Base-by-base conservation (phyloP, 2,329 filamentous ascomycete species). In the Aspergillus fumigatus region DNA sequence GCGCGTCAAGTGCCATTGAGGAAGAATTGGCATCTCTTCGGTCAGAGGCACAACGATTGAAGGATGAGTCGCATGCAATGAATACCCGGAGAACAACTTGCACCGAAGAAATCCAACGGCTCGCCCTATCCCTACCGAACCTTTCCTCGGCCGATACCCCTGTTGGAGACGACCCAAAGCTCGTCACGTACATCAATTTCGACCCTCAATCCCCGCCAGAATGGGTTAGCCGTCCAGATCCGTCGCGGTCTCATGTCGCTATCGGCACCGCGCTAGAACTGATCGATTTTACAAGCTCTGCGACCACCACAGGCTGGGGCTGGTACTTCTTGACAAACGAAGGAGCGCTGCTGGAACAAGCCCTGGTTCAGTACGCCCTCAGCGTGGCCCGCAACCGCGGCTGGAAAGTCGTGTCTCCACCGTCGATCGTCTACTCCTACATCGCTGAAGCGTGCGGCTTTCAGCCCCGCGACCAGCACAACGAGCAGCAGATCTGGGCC, bases 271-370 rank as follows among this genome's bases (percentile, higher is more conserved):
- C 92, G 68, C 83, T 99, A n/a, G 87, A 88, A 35, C 82, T 99
- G n/a, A 80, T 99, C 52, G 93, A 99, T 76, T 97, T 99, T 69
- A 80, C 88, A 4, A 87, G 83, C 57, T 91, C 92, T 4, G 88
- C 88, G 1, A 86, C 84, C n/a, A 87, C 90, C 1, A 90, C 88
- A 3, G 94, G 94, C 40, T 99, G 93, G 93, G 94, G 94, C 1
- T 99, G 92, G 90, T 99, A 99, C 77, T 97, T 92, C 75, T 84
- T 99, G 10, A 80, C 90, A n/a, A 90, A 93, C 69, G 92, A 96
- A 68, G 94, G 87, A 8, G 92, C 92, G 0, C 84, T 94, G 72
- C 83, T 99, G n/a, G 94, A 99, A 75, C 93, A 97, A 70, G 94
- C 94, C 0, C 82, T 99, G 3, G 79, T 97, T 11, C 88, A 93